These are phyloP conservation scores for Canavalia ensiformis DNA, from an alignment of 306 rosid species.

Conservation along the genomic window DNA sequence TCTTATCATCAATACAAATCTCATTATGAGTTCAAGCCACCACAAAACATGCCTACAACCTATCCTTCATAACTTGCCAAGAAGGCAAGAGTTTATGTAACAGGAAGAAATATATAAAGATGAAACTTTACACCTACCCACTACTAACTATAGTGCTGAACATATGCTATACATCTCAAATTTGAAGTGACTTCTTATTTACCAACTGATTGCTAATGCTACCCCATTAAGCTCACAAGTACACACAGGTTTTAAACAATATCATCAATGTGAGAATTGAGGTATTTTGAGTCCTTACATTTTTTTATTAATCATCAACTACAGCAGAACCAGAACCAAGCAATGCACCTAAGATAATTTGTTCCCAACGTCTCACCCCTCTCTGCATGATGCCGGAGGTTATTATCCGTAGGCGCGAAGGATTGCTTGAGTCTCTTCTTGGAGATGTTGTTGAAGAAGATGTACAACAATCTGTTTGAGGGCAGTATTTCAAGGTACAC, in stretches of 20 bases:
- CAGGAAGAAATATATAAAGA: not conserved
- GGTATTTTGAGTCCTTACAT: slow-evolving; percentile 6
- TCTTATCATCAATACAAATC: not conserved
- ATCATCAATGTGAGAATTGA: not conserved
- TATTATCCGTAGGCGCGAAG: slow-evolving; percentile 45
- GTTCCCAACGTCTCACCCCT: slow-evolving; percentile 52
- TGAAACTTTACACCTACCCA: not conserved
- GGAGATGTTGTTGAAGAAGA: slow-evolving; percentile 22
- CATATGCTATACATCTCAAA: not conserved
- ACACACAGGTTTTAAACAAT: not conserved
- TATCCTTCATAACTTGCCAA: slow-evolving; percentile 12
- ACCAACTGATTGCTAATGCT: slow-evolving; percentile 3
- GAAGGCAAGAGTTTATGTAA: not conserved
- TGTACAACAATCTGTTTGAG: not conserved
- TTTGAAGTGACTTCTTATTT: not conserved
- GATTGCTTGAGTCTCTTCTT: slow-evolving; percentile 30
- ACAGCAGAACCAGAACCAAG: slow-evolving; percentile 41
- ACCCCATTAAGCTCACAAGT: not conserved
- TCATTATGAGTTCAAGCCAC: not conserved
- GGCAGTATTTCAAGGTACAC: slow-evolving; percentile 55
- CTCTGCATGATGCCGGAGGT: slow-evolving; percentile 49
- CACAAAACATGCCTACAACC: not conserved
- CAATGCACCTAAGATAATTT: slow-evolving; percentile 32
- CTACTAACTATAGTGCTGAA: not conserved
- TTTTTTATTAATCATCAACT: slow-evolving; percentile 28